Conservation (phyloP, 139 green algal species). For the Closterium sp. region DNA sequence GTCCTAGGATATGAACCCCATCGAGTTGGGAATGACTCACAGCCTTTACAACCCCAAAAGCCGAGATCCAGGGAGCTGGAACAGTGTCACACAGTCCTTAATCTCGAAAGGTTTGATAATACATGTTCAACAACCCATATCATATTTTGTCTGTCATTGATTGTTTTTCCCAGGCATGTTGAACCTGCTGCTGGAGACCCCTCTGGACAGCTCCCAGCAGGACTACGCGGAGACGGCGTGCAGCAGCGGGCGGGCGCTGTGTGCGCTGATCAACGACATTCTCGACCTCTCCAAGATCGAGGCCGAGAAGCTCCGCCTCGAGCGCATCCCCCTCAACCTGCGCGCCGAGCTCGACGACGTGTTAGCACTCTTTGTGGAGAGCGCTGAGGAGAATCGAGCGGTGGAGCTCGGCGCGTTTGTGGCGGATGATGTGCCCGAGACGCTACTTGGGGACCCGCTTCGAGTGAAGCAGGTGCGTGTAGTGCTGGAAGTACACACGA, state of each 20-base stretch:
- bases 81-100: too few species aligned
- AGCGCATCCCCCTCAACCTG: slow-evolving; percentile 19
- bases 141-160: too few species aligned
- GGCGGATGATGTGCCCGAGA: slow-evolving; percentile 7
- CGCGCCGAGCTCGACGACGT: slow-evolving; percentile 37
- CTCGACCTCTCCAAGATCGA: slow-evolving; percentile 14
- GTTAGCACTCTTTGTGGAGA: slow-evolving; percentile 44
- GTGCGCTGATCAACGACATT: neutral
- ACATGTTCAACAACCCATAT: too few species aligned
- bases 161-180: neutral
- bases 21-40: too few species aligned
- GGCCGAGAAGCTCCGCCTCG: slow-evolving; percentile 30
- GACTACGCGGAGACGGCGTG: neutral
- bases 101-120: too few species aligned
- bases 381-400: neutral
- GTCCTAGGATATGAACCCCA: too few species aligned
- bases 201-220: neutral
- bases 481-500: too few species aligned
- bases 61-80: too few species aligned
- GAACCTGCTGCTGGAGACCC: neutral
- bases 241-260: neutral
- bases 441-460: slow-evolving; percentile 26
- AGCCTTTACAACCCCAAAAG: too few species aligned
- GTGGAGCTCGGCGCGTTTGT: slow-evolving; percentile 41
- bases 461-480: slow-evolving; percentile 30